These are phyloP conservation scores for Canavalia gladiata DNA, from an alignment of 306 rosid genomes.

Conservation along the genomic window DNA sequence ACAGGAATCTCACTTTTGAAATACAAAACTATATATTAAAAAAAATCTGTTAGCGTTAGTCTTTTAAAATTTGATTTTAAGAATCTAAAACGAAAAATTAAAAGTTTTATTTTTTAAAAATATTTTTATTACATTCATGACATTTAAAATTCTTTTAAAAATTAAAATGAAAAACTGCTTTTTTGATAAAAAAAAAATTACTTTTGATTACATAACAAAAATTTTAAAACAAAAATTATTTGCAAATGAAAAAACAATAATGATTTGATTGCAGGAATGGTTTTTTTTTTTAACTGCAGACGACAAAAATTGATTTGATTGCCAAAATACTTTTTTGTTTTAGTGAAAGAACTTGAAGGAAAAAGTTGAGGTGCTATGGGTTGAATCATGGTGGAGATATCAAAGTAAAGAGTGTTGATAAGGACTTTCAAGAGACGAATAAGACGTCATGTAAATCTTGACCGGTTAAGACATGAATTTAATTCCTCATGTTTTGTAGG, in stretches of 20 bases:
- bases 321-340: neutral
- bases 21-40: neutral
- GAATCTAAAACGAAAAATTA: too few species aligned
- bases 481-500: neutral
- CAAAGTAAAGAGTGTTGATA: slow-evolving; percentile 35
- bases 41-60: neutral
- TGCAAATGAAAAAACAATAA: neutral
- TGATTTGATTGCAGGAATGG: neutral
- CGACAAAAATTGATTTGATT: neutral
- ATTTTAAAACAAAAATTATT: neutral
- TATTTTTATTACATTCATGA: too few species aligned
- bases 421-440: neutral
- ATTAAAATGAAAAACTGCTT: too few species aligned
- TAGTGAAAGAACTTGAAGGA: neutral
- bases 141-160: too few species aligned
- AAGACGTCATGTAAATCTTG: slow-evolving; percentile 12
- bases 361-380: neutral
- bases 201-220: too few species aligned
- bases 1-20: slow-evolving; percentile 12
- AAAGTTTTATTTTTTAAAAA: too few species aligned
- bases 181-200: too few species aligned
- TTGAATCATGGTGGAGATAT: slow-evolving; percentile 48
- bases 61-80: too few species aligned
- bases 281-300: neutral
- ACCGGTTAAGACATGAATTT: neutral